Conservation (phyloP, 2,329 filamentous ascomycete genomes). For the Alternaria triticina region DNA sequence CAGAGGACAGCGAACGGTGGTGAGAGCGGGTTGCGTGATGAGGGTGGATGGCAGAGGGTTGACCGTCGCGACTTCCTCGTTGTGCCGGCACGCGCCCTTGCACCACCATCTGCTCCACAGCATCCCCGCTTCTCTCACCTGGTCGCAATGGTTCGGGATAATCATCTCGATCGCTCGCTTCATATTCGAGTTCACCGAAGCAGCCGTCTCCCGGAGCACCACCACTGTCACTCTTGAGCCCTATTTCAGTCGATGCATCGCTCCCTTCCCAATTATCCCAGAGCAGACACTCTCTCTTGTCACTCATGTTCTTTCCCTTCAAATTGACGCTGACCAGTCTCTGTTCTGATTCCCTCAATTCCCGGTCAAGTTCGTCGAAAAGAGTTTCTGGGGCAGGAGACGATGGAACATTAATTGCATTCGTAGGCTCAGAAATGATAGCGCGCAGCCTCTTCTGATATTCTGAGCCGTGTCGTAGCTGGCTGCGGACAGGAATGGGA, state of each 20-base stretch:
- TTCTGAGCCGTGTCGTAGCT: not conserved
- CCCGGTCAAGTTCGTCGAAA: conserved; percentile 1
- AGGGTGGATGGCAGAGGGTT: not conserved
- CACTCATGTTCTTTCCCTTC: not conserved
- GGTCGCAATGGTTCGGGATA: not conserved
- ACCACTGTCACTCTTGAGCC: not conserved
- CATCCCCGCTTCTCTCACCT: not conserved
- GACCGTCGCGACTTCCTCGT: not conserved
- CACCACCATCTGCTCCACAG: not conserved
- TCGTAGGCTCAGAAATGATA: not conserved
- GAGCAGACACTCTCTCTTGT: not conserved
- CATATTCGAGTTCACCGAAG: not conserved
- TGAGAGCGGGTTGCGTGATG: not conserved
- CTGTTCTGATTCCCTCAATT: conserved; percentile 2
- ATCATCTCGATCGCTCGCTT: not conserved
- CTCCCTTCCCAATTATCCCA: not conserved
- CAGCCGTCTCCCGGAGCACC: not conserved
- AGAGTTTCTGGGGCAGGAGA: not conserved
- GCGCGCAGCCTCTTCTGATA: not conserved
- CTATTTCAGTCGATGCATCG: not conserved
- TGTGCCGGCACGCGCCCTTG: not conserved
- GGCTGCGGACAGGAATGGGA: conserved; percentile 8
- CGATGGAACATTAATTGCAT: not conserved
- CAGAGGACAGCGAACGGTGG: not conserved
- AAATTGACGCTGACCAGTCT: not conserved